Conservation (phyloP, 306 rosid species). For the Betula pendula region DNA sequence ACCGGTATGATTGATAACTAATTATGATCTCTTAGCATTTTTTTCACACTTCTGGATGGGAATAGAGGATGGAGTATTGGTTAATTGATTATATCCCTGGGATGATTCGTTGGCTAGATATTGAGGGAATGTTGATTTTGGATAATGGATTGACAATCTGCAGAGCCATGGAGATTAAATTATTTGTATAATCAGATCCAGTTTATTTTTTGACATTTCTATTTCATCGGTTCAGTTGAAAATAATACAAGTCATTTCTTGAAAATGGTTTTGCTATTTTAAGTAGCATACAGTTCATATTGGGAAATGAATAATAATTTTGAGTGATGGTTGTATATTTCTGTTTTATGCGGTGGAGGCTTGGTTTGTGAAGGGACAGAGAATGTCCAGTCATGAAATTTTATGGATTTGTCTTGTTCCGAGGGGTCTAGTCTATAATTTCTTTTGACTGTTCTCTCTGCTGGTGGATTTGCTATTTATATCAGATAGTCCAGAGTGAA, state of each 20-base stretch:
- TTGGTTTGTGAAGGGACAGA: not conserved
- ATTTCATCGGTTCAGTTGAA: not conserved
- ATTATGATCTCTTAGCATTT: not conserved
- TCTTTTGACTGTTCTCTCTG: not conserved
- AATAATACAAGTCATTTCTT: not conserved
- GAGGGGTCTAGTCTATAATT: not conserved
- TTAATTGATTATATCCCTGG: not conserved
- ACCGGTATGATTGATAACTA: constrained; percentile 44
- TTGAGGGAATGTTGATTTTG: not conserved
- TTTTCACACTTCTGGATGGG: constrained; percentile 1
- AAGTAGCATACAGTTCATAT: not conserved
- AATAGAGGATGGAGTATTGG: not conserved
- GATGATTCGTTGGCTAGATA: not conserved
- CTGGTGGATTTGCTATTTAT: too few relatives aligned
- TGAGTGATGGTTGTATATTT: not conserved
- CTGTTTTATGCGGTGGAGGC: not conserved
- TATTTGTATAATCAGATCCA: not conserved
- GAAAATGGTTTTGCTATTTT: not conserved
- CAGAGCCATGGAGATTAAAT: not conserved
- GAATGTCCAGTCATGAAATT: not conserved
- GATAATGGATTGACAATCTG: not conserved
- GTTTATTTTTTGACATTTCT: not conserved
- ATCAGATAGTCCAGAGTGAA: not conserved
- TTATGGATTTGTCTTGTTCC: not conserved
- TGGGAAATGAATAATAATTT: not conserved